Evolutionary conservation across 2,329 filamentous ascomycete genomes (phyloP).

Genomic region (Gnomoniopsis sp.): DNA sequence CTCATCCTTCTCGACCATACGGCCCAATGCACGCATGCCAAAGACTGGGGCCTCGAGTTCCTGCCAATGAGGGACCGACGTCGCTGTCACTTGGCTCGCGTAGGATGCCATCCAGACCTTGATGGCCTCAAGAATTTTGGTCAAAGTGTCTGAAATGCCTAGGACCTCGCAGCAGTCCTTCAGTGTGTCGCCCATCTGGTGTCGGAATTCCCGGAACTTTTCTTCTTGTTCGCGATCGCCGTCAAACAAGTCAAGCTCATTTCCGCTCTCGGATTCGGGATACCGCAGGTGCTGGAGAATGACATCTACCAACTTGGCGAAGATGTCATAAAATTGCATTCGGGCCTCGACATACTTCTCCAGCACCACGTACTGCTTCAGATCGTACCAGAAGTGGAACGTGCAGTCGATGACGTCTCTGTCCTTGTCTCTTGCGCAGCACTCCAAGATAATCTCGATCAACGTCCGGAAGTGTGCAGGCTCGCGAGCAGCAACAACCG

Average conservation of each 20-base stretch:
- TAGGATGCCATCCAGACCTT: conserved; percentile 85
- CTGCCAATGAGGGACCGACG: conserved; percentile 90
- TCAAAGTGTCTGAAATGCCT: conserved; percentile 84
- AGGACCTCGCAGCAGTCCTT: conserved; percentile 98
- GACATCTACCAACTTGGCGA: conserved; percentile 85
- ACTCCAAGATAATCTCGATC: conserved; percentile 90
- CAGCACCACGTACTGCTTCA: conserved; percentile 92
- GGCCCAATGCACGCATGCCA: conserved; percentile 90
- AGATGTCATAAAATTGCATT: conserved; percentile 73
- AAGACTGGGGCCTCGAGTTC: conserved; percentile 93
- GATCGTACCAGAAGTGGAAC: conserved; percentile 96
- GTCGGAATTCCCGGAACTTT: conserved; percentile 93
- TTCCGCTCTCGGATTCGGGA: conserved; percentile 69
- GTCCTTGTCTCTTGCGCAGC: conserved; percentile 80
- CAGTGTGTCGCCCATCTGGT: conserved; percentile 95
- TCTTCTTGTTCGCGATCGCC: conserved; percentile 95
- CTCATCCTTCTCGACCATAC: conserved; percentile 91
- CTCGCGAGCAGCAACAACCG: conserved; percentile 82
- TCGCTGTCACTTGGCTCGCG: conserved; percentile 68
- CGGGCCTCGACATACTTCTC: conserved; percentile 85
- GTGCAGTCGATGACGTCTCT: conserved; percentile 90
- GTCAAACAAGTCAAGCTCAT: conserved; percentile 84
- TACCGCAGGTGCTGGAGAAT: conserved; percentile 89
- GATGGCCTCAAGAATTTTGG: conserved; percentile 83
- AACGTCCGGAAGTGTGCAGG: conserved; percentile 77